Base-by-base conservation (phyloP, 306 rosid species). In the Purshia tridentata region DNA sequence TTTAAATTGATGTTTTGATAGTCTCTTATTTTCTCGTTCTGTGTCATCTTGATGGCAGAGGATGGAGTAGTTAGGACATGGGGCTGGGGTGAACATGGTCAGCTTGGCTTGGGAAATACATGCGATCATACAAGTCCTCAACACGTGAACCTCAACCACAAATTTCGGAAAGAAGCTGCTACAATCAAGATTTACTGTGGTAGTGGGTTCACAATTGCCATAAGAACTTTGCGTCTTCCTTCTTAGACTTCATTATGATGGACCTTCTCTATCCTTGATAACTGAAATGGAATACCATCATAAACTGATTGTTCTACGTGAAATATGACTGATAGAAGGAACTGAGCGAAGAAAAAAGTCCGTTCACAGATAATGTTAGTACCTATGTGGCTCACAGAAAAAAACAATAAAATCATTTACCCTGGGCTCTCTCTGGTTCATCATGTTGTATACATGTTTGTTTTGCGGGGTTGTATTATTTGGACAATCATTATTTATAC, bases 41-140 rank as follows among this genome's bases (percentile, higher is more conserved):
- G 6, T 50, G 46, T 52, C 15, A 20, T 55, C 39, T 37, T 41
- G 69, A 64, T 48, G 57, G 77, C 78, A 88, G 95, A 78, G 72
- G 78, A 84, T 48, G 88, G 89, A 73, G 91, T 76, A 67, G 49
- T 85, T 56, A 94, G 78, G 81, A 80, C 95, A 61, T 94, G 98
- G 98, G 98, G 97, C 68, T 94, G 98, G 97, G 98, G 97, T 52
- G 97, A 91, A 83, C 92, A 94, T 50, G 97, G 97, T 72, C 97
- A 94, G 86, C 98, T 94, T 75, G 97, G 98, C 54, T 80, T 94
- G 81, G 98, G 97, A 40, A 81, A 89, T 80, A 78, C 81, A 23
- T 12, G 66, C 23, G 91, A 93, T 67, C 88, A 56, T 82, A 83
- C 70, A 37, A 78, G 81, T 73, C 95, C 97, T 22, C 85, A 66